Base-by-base conservation (phyloP, 495 filamentous ascomycete genomes). In the Aspergillus steynii region DNA sequence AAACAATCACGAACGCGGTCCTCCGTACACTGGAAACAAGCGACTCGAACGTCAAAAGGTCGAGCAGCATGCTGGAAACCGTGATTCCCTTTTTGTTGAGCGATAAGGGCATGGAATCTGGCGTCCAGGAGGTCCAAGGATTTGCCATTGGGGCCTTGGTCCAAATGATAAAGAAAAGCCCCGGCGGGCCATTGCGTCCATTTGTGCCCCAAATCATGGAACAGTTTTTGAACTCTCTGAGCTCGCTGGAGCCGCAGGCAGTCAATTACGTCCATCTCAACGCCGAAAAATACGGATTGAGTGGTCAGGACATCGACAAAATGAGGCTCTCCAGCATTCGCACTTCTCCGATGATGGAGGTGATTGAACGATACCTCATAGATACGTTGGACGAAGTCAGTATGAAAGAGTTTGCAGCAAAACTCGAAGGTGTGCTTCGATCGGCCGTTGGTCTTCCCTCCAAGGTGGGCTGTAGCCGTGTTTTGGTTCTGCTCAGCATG, bases 261-360 rank as follows among this genome's bases (percentile, higher is more conserved):
- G 84, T 97, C 67, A 97, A 98, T 66, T 97, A 97, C 68, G 78
- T 96, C 57, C 92, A 96, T 75, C 85, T 96, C 62, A 93, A 95
- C 64, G 90, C 91, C 0, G 86, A 88, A 42, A 92, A 94, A 60
- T 96, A 96, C 64, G 89, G 91, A 56, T 78, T 92, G 25, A 92
- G 88, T 0, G 82, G 85, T n/a, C 89, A 96, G 58, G 74, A 85
- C 64, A 92, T 99, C 60, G 95, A 99, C 74, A 91, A 90, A 66
- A 83, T 89, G 71, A 85, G 95, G 55, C 82, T 92, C 37, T 85
- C 80, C n/a, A 87, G 83, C 67, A 90, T 96, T 25, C 88, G 91
- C 29, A 83, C 83, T 10, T 95, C 90, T n/a, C 93, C 95, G 1
- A 87, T 98, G 71, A 93, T 91, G 77, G 95, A 97, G 73, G 92